phyloP scores from a whole-genome alignment of 116 monocot genomes.

The Papilionanthe hybrid region DNA sequence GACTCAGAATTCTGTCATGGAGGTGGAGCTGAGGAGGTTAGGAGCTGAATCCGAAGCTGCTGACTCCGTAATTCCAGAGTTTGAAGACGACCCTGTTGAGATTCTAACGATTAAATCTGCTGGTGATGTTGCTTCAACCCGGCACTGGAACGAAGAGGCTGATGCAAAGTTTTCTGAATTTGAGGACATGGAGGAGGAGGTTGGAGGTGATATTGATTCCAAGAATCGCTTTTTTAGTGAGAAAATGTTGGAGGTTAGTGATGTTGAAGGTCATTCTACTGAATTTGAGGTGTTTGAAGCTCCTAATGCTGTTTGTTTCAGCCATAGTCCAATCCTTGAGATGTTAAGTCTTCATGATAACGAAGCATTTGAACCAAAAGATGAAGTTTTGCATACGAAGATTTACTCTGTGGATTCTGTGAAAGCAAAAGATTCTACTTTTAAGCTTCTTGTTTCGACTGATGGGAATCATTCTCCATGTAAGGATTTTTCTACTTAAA shows the following conservation, averaged over 20 bases:
- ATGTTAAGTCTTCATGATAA: background rate
- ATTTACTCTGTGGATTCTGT: background rate
- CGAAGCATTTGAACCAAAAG: background rate
- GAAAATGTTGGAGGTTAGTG: background rate
- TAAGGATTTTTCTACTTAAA: background rate
- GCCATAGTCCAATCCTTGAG: background rate
- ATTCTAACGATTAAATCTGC: too few species aligned
- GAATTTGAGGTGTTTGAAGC: background rate
- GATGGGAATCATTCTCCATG: background rate
- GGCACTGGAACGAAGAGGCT: too few species aligned
- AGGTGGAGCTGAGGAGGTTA: background rate
- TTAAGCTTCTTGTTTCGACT: conserved; percentile 1
- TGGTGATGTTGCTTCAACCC: too few species aligned
- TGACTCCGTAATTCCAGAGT: background rate
- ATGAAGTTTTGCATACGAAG: background rate
- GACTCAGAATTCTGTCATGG: background rate
- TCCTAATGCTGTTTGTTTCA: background rate
- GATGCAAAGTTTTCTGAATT: too few species aligned
- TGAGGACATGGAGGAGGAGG: too few species aligned
- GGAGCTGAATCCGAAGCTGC: background rate
- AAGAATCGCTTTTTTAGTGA: too few species aligned
- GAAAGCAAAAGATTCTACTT: background rate
- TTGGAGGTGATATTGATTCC: too few species aligned
- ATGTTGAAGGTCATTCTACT: background rate
- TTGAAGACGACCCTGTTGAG: too few species aligned